phyloP scores from a whole-genome alignment of 371 early-diverging fungal species.

The Quaeritorhiza haematococci region DNA sequence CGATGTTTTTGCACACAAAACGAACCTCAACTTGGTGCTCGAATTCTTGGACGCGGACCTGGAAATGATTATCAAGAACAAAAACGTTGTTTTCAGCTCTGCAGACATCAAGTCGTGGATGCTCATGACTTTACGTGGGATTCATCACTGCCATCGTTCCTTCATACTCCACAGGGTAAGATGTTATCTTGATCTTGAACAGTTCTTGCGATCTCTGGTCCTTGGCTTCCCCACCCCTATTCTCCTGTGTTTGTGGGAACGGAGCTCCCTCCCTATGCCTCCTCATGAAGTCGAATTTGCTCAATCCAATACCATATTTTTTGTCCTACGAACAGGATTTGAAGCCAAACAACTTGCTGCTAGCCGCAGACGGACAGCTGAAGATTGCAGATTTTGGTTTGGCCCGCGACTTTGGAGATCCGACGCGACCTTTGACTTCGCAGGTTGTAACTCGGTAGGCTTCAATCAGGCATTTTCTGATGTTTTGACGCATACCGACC shows the following conservation, averaged over 20 bases:
- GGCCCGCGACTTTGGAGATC: slow-evolving; percentile 18
- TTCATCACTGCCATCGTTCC: slow-evolving; percentile 88
- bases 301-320: too few species aligned
- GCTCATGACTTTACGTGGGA: slow-evolving; percentile 92
- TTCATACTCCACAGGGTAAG: slow-evolving; percentile 91
- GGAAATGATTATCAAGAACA: slow-evolving; percentile 96
- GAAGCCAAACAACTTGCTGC: slow-evolving; percentile 41
- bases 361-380: slow-evolving; percentile 40
- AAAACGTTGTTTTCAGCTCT: slow-evolving; percentile 86
- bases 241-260: background rate
- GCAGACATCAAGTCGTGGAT: slow-evolving; percentile 99
- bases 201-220: background rate
- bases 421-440: too few species aligned
- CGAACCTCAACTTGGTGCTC: slow-evolving; percentile 89
- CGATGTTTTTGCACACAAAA: slow-evolving; percentile 92
- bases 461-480: too few species aligned
- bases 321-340: too few species aligned
- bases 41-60: slow-evolving; percentile 95
- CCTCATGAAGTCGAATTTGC: slow-evolving; percentile 1
- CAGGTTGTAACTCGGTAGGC: too few species aligned
- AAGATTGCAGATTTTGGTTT: slow-evolving; percentile 57
- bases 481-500: too few species aligned
- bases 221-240: background rate
- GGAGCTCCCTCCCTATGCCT: too few species aligned
- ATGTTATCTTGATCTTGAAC: background rate